phyloP scores from a whole-genome alignment of 2,329 filamentous ascomycete species.

The Aspergillus phoenicis region DNA sequence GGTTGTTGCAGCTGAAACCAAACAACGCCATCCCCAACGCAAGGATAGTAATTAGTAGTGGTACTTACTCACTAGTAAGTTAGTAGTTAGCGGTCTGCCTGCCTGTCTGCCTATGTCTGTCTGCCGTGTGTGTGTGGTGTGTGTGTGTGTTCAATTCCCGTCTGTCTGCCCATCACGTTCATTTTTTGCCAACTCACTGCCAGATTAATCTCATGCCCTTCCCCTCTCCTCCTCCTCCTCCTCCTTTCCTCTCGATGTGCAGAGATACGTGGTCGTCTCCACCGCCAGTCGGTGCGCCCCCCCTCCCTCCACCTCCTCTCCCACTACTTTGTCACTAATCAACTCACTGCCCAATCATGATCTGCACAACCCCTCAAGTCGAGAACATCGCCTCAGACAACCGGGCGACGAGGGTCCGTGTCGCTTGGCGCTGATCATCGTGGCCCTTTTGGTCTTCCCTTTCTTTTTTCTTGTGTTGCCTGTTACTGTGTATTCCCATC shows the following conservation, averaged over 20 bases:
- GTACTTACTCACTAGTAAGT: too few relatives aligned
- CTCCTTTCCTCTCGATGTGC: neutral
- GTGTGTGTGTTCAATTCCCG: too few relatives aligned
- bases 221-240: neutral
- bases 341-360: neutral
- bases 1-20: slow-evolving; percentile 29
- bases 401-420: slow-evolving; percentile 6
- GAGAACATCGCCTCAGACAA: neutral
- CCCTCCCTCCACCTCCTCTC: slow-evolving; percentile 9
- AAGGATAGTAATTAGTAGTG: neutral
- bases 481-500: too few relatives aligned
- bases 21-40: slow-evolving; percentile 7
- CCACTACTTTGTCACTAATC: neutral
- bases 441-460: neutral
- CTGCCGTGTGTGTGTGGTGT: too few relatives aligned
- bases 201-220: neutral
- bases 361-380: neutral
- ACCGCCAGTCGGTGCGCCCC: slow-evolving; percentile 24
- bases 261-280: slow-evolving; percentile 26
- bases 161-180: too few relatives aligned
- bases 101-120: too few relatives aligned
- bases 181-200: neutral
- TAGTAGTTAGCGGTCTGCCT: too few relatives aligned
- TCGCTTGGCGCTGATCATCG: slow-evolving; percentile 2
- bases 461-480: too few relatives aligned